A percentile compares a stretch with the other conserved stretches of the same genome.
Conservation (phyloP, 805 yeast species). For the Suhomyces sp. region DNA sequence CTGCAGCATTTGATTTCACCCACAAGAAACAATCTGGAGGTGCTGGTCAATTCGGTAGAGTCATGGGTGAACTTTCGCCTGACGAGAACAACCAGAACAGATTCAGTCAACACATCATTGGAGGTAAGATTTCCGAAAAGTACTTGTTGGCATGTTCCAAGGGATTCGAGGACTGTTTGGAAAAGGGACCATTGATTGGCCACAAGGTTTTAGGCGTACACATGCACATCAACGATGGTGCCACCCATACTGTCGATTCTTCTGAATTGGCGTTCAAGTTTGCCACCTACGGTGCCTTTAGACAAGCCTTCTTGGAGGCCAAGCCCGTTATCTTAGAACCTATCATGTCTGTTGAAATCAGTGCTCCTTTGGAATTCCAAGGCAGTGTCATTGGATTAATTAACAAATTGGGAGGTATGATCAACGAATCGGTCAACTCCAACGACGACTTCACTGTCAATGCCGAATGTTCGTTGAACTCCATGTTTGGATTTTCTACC, state of each 20-base stretch:
- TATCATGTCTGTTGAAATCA: conserved; percentile 87
- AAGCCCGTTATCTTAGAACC: conserved; percentile 93
- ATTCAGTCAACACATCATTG: conserved; percentile 86
- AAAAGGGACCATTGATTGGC: conserved; percentile 95
- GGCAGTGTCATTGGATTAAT: conserved; percentile 86
- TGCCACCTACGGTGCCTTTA: conserved; percentile 90
- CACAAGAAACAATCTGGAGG: conserved; percentile 99
- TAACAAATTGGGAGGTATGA: conserved; percentile 89
- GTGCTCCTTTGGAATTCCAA: conserved; percentile 96
- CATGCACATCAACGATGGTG: conserved; percentile 96
- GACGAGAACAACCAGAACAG: conserved; percentile 58
- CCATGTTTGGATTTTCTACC: conserved; percentile 95
- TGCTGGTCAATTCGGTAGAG: conserved; percentile 98
- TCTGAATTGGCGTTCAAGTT: conserved; percentile 92
- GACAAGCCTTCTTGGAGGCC: conserved; percentile 80
- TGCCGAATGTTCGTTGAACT: conserved; percentile 95
- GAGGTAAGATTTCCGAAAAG: conserved; percentile 96
- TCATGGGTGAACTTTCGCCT: conserved; percentile 76
- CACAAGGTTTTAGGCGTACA: conserved; percentile 89
- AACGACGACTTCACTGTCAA: conserved; percentile 90
- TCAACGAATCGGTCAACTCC: conserved; percentile 90
- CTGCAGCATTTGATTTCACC: conserved; percentile 82
- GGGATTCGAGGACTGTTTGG: conserved; percentile 92
- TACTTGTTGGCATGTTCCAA: conserved; percentile 89
- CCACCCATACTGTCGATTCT: conserved; percentile 94